Evolutionary conservation across 2,329 filamentous ascomycete genomes (phyloP), one percentile per base, ranked within the genome.

Genomic region (Amesomyces nigricolor): DNA sequence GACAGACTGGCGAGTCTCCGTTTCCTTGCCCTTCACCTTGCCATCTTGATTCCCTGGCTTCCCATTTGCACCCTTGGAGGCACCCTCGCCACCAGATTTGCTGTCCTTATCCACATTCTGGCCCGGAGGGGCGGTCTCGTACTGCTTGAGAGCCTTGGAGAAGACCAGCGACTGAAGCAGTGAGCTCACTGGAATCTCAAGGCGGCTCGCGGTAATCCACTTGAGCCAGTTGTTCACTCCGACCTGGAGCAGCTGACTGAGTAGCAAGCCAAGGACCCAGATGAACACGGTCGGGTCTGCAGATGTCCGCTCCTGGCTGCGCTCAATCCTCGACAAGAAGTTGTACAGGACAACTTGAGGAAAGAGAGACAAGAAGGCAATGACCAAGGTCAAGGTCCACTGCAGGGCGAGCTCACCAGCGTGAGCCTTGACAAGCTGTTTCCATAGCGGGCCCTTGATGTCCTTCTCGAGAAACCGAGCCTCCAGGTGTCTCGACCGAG

Each of bases 101-200:
- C 61, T 60, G 47, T 14, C 35, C 26, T 61, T 57, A n/a, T 51
- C 51, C 5, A 44, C 56, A 22, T 60, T 59, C 29, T 61, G 57
- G 13, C 60, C 61, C 1, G 65, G 61, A 45, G 60, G 60, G 2
- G 68, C 66, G 4, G 65, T 66, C 44, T 71, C 69, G 45, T 70
- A 68, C 16, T 69, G 66, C 29, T 63, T 66, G 30, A 71, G 60
- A 8, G 69, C 69, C 51, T 71, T 71, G 44, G 66, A 62, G 45
- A 71, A 71, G 29, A 71, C 67, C 30, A 71, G 59, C 0, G 67
- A 65, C 61, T 71, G 69, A 39, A 71, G 52, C 5, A 70, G 60
- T 5, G 67, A 65, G 35, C 56, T 61, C 9, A 70, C 56, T 0
- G 69, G 69, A 11, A 64, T 65, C 16, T 70, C 68, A 1, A 71